Evolutionary conservation across 202 grass and related monocot genomes (phyloP).

Genomic region (Zizania palustris): DNA sequence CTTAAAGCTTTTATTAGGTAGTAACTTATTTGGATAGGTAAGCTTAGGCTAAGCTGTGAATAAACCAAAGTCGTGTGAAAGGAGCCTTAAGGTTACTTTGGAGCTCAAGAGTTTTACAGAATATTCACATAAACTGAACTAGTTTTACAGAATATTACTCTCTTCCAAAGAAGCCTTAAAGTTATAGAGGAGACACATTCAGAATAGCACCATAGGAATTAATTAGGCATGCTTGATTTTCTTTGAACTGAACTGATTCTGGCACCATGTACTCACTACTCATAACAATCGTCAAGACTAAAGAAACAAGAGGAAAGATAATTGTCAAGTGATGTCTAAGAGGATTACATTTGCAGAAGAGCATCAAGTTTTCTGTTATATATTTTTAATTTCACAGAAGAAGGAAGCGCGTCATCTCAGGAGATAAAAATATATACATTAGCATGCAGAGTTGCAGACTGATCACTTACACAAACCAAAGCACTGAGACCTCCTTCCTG

Average conservation of each 20-base stretch:
- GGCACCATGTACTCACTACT: background rate
- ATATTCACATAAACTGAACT: too few relatives aligned
- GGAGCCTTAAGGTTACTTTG: too few relatives aligned
- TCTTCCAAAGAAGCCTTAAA: background rate
- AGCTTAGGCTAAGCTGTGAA: too few relatives aligned
- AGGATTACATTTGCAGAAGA: background rate
- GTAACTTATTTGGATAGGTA: too few relatives aligned
- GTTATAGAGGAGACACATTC: background rate
- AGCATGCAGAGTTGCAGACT: background rate
- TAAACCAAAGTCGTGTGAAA: too few relatives aligned
- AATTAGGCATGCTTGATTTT: background rate
- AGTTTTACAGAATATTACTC: too few relatives aligned
- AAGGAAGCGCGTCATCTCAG: background rate
- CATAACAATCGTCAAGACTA: background rate
- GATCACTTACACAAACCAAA: slow-evolving; percentile 43
- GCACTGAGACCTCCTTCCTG: slow-evolving; percentile 49
- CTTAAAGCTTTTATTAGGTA: too few relatives aligned
- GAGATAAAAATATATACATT: slow-evolving; percentile 29
- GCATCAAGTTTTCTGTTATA: background rate
- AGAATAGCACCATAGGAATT: background rate
- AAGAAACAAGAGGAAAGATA: background rate
- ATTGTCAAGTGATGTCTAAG: background rate
- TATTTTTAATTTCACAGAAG: background rate
- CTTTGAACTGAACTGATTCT: background rate
- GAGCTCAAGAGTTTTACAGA: too few relatives aligned